Percentiles rank a stretch among this genome's conserved stretches.
These are phyloP conservation scores for Fraxinus angustifolia DNA, from an alignment of 305 asterid species.

Conservation along the genomic window DNA sequence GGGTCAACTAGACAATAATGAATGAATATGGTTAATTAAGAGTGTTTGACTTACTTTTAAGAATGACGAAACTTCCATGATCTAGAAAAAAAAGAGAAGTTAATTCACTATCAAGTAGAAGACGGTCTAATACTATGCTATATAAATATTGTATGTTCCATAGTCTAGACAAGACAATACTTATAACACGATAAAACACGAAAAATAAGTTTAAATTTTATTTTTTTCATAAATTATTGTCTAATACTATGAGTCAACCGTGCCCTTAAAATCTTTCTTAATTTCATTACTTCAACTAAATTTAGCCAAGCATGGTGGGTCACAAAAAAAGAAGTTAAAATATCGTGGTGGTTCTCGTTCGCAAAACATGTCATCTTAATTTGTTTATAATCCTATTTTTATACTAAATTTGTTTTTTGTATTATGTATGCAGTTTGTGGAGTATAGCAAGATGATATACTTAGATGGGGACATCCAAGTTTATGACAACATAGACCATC, in stretches of 20 bases:
- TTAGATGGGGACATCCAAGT: slow-evolving; percentile 52
- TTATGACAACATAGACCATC: slow-evolving; percentile 43
- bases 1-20: neutral
- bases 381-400: neutral
- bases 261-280: neutral
- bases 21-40: neutral
- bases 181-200: neutral
- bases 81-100: neutral
- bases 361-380: neutral
- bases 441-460: slow-evolving; percentile 48
- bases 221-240: no score
- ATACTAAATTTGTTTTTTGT: neutral
- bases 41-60: neutral
- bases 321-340: neutral
- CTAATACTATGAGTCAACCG: neutral
- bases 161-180: no score
- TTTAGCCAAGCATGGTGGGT: neutral
- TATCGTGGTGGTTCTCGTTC: neutral
- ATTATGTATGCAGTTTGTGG: slow-evolving; percentile 39
- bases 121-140: neutral
- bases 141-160: no score
- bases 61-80: neutral
- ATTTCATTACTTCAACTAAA: neutral
- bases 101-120: neutral
- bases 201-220: no score